These are phyloP conservation scores for Paecilomyces sp. DNA, from an alignment of 2,329 filamentous ascomycete genomes.

Conservation along the genomic window DNA sequence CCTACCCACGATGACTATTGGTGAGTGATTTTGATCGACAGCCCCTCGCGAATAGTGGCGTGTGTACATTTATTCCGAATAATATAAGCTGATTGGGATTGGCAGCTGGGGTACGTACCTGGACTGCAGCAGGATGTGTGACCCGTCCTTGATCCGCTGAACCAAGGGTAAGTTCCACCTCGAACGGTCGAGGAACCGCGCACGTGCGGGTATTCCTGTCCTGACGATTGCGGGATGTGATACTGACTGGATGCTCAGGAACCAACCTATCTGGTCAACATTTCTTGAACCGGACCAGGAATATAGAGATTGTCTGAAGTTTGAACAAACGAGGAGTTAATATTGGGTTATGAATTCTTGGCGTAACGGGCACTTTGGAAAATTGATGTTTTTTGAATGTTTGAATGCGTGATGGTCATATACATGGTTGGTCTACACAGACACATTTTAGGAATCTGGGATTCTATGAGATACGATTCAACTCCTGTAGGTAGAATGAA, in stretches of 20 bases:
- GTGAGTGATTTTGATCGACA: constrained; percentile 9
- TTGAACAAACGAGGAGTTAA: background rate
- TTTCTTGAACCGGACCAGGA: background rate
- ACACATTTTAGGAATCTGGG: background rate
- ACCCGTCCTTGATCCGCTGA: constrained; percentile 7
- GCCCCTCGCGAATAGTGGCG: background rate
- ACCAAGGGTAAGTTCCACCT: background rate
- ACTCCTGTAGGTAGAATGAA: background rate
- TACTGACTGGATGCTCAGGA: background rate
- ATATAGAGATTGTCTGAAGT: background rate
- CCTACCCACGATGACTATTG: constrained; percentile 18
- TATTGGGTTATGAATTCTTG: background rate
- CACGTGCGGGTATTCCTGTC: constrained; percentile 17
- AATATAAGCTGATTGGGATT: background rate
- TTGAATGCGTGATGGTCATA: background rate
- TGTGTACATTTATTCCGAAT: background rate
- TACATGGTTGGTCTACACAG: background rate
- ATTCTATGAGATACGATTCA: background rate
- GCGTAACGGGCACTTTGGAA: background rate
- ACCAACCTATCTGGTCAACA: constrained; percentile 12
- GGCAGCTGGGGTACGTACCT: constrained; percentile 12
- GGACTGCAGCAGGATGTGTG: constrained; percentile 12
- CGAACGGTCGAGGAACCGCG: constrained; percentile 2
- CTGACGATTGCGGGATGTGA: background rate
- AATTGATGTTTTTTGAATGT: background rate